Conservation (phyloP, 2,329 filamentous ascomycete species). For the Emmonsiellopsis sp. region DNA sequence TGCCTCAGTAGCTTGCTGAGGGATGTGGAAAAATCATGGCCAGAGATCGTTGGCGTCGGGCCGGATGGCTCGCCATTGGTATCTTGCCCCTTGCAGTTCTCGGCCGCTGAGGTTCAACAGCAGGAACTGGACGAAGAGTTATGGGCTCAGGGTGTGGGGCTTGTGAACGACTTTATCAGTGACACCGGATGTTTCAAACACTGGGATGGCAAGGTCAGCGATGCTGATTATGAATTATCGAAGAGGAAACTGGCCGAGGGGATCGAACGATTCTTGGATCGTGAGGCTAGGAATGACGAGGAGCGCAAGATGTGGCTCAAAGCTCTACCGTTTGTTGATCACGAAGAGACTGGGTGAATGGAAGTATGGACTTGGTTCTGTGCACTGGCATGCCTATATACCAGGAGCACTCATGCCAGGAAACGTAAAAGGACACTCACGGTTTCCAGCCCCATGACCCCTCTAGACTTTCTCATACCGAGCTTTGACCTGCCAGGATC, state of each 20-base stretch:
- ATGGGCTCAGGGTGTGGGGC: constrained; percentile 17
- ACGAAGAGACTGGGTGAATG: too few species aligned
- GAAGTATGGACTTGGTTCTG: too few species aligned
- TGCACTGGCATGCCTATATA: too few species aligned
- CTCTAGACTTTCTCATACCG: too few species aligned
- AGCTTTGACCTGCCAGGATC: too few species aligned
- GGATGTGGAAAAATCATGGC: constrained; percentile 16
- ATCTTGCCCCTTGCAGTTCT: constrained; percentile 15
- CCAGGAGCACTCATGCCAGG: too few species aligned
- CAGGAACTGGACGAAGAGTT: constrained; percentile 15
- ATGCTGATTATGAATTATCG: constrained; percentile 14
- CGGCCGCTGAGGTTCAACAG: constrained; percentile 11
- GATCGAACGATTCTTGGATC: constrained; percentile 15
- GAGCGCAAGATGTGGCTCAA: constrained; percentile 16
- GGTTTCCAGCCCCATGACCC: too few species aligned
- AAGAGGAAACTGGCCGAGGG: constrained; percentile 17
- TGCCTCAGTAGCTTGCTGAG: constrained; percentile 12
- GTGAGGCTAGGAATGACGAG: constrained; percentile 17
- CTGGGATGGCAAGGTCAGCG: constrained; percentile 19
- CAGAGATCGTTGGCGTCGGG: constrained; percentile 9
- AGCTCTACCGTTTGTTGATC: constrained; percentile 14
- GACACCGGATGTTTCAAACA: constrained; percentile 20
- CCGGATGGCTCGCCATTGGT: constrained; percentile 5
- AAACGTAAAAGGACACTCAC: too few species aligned
- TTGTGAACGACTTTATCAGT: constrained; percentile 16